phyloP scores from a whole-genome alignment of 208 protist species.

The Trypanosoma avium region DNA sequence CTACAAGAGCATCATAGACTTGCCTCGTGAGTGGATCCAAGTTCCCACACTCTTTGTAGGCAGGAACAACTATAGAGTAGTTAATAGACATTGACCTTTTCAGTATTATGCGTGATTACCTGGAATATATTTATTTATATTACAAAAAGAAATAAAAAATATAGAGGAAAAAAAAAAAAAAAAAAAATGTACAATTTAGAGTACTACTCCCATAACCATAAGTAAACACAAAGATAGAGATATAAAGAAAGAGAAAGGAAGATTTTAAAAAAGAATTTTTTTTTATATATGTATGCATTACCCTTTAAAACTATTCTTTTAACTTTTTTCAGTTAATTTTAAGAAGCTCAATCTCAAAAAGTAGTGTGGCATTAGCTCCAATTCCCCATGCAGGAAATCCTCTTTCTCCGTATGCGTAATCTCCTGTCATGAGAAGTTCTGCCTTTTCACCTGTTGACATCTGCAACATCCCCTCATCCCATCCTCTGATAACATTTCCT shows the following conservation, averaged over 20 bases:
- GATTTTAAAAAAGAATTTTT: no score
- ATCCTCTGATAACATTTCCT: constrained; percentile 94
- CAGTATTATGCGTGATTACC: neutral
- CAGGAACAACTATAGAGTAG: constrained; percentile 82
- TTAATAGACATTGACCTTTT: constrained; percentile 28
- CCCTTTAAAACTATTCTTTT: no score
- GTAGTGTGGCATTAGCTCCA: constrained; percentile 63
- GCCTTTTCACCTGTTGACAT: constrained; percentile 84
- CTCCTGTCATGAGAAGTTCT: constrained; percentile 74
- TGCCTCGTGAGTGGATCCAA: constrained; percentile 68
- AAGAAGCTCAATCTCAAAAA: constrained; percentile 92
- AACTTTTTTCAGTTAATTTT: constrained; percentile 40
- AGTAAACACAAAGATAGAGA: neutral
- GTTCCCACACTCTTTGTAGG: constrained; percentile 89
- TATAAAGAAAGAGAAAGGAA: no score
- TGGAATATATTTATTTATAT: neutral
- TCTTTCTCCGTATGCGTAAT: constrained; percentile 83
- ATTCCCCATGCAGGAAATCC: constrained; percentile 92
- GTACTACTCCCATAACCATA: neutral
- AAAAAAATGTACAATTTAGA: neutral
- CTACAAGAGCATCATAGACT: constrained; percentile 64
- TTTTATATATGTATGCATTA: no score
- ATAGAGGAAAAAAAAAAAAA: neutral
- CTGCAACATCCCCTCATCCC: constrained; percentile 93
- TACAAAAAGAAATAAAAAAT: constrained; percentile 5